These are phyloP conservation scores for Fragaria nilgerrensis DNA, from an alignment of 306 rosid species.

Conservation along the genomic window DNA sequence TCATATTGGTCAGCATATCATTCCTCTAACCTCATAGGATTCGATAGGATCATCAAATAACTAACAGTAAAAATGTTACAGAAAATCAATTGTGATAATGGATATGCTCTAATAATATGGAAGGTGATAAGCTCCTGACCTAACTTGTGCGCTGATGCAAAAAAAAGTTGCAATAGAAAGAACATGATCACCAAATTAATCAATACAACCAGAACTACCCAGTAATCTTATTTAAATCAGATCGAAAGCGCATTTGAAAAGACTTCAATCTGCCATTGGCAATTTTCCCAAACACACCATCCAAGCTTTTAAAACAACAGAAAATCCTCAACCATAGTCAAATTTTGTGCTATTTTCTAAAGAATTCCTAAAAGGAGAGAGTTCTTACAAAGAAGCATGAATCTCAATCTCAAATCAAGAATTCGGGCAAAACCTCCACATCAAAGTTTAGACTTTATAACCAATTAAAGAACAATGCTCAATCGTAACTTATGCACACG, in stretches of 20 bases:
- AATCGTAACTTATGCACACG: background rate
- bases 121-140: background rate
- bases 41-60: background rate
- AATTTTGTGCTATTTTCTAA: background rate
- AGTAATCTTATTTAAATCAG: background rate
- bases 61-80: background rate
- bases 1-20: background rate
- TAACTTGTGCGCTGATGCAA: background rate
- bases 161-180: background rate
- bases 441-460: background rate
- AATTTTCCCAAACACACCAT: background rate
- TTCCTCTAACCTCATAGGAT: background rate
- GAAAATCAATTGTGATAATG: background rate
- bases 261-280: background rate
- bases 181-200: background rate
- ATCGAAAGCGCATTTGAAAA: background rate
- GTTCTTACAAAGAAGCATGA: background rate
- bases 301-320: background rate
- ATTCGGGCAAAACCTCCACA: background rate
- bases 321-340: background rate
- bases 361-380: background rate
- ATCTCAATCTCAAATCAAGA: background rate
- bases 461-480: background rate
- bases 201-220: background rate
- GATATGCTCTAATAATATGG: background rate